Evolutionary conservation across 1,284 basidiomycete species (phyloP), one percentile per base, ranked within the genome.

Genomic region (Ustilago shanxiensis): DNA sequence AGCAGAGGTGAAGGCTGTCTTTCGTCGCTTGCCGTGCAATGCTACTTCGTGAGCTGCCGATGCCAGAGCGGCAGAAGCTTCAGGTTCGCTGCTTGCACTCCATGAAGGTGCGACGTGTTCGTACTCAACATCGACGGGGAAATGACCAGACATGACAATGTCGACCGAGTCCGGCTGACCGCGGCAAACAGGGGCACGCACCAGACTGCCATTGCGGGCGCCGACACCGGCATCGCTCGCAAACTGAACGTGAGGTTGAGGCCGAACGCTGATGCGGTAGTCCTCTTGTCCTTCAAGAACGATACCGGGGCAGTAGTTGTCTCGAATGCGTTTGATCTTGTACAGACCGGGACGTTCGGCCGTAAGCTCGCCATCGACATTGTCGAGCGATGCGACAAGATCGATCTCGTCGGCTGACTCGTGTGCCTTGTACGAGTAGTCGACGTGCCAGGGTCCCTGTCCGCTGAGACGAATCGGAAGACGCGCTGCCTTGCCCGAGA

Each of bases 241-340:
- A 64, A 83, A 80, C 54, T 52, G 82, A 67, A 76, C 88, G 4
- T 75, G 77, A 6, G 95, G 95, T 54, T 91, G 88, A 24, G 92
- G 90, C 28, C 94, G 89, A 89, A 92, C 93, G 66, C 91, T 89
- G 29, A 98, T 92, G 28, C 87, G 86, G 84, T 92, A 96, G 0
- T 88, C 90, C 0, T 90, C 88, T 47, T 91, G 91, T 37, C 89
- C 89, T 7, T 87, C 75, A 28, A 90, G 83, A 14, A 97, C 89
- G 9, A 88, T 87, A 14, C 95, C 95, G 11, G 92, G 91, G 83
- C 95, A 98, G 87, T 93, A 91, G 2, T 91, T 90, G 84, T 98
- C 95, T 14, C 88, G 87, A 41, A 98, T 90, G 68, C 90, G 89
- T 16, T 92, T 70, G 58, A 98, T 89, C 74, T 92, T 90, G 83